These are phyloP conservation scores for Coemansia sp. DNA, from an alignment of 192 early-diverging fungal species.

Conservation along the genomic window DNA sequence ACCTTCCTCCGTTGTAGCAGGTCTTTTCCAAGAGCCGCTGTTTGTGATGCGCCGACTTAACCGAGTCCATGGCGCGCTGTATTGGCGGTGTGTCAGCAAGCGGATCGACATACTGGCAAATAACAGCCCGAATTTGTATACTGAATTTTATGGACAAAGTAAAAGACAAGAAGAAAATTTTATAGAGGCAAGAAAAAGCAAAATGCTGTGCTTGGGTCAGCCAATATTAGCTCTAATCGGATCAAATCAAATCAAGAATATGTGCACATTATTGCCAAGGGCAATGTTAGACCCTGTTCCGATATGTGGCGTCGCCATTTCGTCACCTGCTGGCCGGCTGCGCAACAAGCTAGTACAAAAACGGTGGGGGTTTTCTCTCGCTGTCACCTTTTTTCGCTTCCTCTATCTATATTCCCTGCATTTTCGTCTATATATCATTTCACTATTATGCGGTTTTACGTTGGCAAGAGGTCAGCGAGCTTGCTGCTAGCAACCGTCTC, in stretches of 20 bases:
- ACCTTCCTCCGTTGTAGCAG: background rate
- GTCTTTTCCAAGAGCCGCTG: background rate
- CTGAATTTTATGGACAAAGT: background rate
- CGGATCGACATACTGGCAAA: constrained; percentile 5
- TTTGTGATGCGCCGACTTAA: background rate
- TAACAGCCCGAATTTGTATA: background rate
- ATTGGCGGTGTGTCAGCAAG: constrained; percentile 3
- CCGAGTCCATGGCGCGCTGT: constrained; percentile 2
- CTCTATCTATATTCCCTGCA: background rate
- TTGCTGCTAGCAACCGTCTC: background rate
- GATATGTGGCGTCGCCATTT: background rate
- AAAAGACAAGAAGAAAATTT: background rate
- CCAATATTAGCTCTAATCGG: background rate
- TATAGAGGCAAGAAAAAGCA: background rate
- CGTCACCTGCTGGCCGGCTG: background rate
- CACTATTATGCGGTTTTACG: background rate
- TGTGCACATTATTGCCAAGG: background rate
- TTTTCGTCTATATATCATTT: background rate
- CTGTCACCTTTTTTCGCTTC: background rate
- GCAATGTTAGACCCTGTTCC: background rate
- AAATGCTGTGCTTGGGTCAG: background rate
- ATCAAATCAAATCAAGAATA: constrained; percentile 2
- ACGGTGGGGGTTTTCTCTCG: background rate
- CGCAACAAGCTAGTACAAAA: background rate
- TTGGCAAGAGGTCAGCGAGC: background rate